A percentile compares a stretch with the other conserved stretches of the same genome.
These are phyloP conservation scores for Aspergillus ellipticus DNA, from an alignment of 495 filamentous ascomycete species.

Conservation along the genomic window DNA sequence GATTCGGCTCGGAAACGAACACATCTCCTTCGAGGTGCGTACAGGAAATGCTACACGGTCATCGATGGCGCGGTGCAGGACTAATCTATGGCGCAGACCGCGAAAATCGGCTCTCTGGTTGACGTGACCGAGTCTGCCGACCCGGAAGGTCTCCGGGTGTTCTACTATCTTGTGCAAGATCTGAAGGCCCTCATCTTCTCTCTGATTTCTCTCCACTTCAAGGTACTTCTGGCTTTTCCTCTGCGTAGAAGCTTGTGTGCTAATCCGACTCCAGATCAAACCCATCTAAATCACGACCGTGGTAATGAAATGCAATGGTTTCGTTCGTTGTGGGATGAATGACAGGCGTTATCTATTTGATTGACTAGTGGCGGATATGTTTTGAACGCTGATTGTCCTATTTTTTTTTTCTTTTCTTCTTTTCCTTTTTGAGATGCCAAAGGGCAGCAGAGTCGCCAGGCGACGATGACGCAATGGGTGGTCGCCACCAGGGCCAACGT, in stretches of 20 bases:
- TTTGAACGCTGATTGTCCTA: background rate
- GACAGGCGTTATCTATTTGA: slow-evolving; percentile 3
- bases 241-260: background rate
- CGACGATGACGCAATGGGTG: slow-evolving; percentile 17
- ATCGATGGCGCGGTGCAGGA: background rate
- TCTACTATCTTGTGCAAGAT: slow-evolving; percentile 98
- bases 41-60: background rate
- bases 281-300: slow-evolving; percentile 56
- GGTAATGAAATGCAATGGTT: background rate
- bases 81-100: slow-evolving; percentile 58
- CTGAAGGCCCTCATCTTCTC: slow-evolving; percentile 96
- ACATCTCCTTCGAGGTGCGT: slow-evolving; percentile 93
- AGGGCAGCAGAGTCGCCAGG: background rate
- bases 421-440: background rate
- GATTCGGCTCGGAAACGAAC: slow-evolving; percentile 89
- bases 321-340: background rate
- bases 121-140: slow-evolving; percentile 96
- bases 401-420: background rate
- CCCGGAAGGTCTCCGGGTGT: slow-evolving; percentile 95
- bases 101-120: slow-evolving; percentile 95
- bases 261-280: slow-evolving; percentile 57
- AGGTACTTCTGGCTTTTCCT: slow-evolving; percentile 48
- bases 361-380: background rate
- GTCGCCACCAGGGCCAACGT: background rate
- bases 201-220: slow-evolving; percentile 94